A percentile compares a stretch with the other conserved stretches of the same genome.
Evolutionary conservation across 2,329 filamentous ascomycete genomes (phyloP).

Genomic region (Sphaerulina musiva): DNA sequence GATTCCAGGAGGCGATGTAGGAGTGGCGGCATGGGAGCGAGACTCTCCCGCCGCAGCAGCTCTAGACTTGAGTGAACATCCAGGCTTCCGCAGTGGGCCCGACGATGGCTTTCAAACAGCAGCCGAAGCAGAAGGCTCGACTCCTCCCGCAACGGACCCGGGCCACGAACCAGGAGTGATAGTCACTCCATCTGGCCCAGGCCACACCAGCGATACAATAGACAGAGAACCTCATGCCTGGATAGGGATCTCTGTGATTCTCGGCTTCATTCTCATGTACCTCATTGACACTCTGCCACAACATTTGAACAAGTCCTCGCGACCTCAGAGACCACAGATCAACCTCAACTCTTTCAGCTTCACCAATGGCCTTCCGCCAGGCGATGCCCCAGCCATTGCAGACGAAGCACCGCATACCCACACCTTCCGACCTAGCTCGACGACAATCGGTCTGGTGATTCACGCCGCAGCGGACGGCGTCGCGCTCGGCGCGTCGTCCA

Average conservation of each 20-base stretch:
- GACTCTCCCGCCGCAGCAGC: conserved; percentile 3
- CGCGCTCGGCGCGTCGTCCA: conserved; percentile 79
- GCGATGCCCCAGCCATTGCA: conserved; percentile 19
- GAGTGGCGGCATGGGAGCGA: not conserved
- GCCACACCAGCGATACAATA: conserved; percentile 5
- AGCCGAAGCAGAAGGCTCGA: conserved; percentile 13
- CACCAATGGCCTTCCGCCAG: conserved; percentile 25
- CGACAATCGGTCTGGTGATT: conserved; percentile 90
- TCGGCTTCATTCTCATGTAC: conserved; percentile 95
- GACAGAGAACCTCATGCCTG: conserved; percentile 60
- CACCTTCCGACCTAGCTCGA: conserved; percentile 33
- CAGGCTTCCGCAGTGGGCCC: conserved; percentile 25
- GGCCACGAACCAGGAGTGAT: too few species aligned
- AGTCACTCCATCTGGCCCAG: too few species aligned
- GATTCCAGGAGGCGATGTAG: not conserved
- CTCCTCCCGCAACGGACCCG: conserved; percentile 13
- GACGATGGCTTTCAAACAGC: conserved; percentile 26
- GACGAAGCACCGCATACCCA: conserved; percentile 5
- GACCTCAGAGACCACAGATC: conserved; percentile 70
- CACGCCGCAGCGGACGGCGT: conserved; percentile 94
- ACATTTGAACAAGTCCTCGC: conserved; percentile 50
- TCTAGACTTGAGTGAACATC: conserved; percentile 7
- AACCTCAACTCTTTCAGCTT: conserved; percentile 70
- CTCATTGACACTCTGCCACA: conserved; percentile 80
- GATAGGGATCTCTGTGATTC: conserved; percentile 77